Conservation (phyloP, 2,329 filamentous ascomycete species). For the Aspergillus versicolor region DNA sequence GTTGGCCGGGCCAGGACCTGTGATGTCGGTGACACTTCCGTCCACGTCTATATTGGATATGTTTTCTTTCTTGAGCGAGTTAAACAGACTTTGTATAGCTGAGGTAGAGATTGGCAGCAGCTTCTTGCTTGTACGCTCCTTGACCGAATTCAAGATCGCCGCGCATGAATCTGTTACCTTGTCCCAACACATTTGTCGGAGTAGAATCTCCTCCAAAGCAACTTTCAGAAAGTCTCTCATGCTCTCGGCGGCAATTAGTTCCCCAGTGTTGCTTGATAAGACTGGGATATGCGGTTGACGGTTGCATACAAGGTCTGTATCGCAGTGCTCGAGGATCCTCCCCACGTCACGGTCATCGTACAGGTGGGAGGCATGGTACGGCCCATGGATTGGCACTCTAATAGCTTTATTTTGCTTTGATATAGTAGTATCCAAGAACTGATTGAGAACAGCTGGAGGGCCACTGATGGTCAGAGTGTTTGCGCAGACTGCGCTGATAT, state of each 20-base stretch:
- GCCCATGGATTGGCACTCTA: slow-evolving; percentile 56
- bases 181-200: slow-evolving; percentile 43
- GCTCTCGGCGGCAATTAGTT: slow-evolving; percentile 28
- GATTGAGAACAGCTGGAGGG: slow-evolving; percentile 54
- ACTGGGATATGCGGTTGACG: slow-evolving; percentile 35
- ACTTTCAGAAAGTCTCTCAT: slow-evolving; percentile 32
- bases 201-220: slow-evolving; percentile 39
- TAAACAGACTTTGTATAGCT: slow-evolving; percentile 34
- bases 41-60: slow-evolving; percentile 28
- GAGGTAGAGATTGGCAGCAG: slow-evolving; percentile 33
- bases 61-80: slow-evolving; percentile 30
- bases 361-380: slow-evolving; percentile 60
- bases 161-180: slow-evolving; percentile 37
- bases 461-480: slow-evolving; percentile 62
- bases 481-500: slow-evolving; percentile 59
- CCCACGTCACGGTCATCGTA: slow-evolving; percentile 52
- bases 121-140: slow-evolving; percentile 18
- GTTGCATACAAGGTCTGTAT: slow-evolving; percentile 26
- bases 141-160: slow-evolving; percentile 20
- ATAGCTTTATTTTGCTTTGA: slow-evolving; percentile 53
- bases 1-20: slow-evolving; percentile 14
- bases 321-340: slow-evolving; percentile 47
- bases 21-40: slow-evolving; percentile 26
- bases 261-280: slow-evolving; percentile 39
- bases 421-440: slow-evolving; percentile 51